Evolutionary conservation across 2,329 filamentous ascomycete species (phyloP).

Genomic region (Colletotrichum tanaceti): DNA sequence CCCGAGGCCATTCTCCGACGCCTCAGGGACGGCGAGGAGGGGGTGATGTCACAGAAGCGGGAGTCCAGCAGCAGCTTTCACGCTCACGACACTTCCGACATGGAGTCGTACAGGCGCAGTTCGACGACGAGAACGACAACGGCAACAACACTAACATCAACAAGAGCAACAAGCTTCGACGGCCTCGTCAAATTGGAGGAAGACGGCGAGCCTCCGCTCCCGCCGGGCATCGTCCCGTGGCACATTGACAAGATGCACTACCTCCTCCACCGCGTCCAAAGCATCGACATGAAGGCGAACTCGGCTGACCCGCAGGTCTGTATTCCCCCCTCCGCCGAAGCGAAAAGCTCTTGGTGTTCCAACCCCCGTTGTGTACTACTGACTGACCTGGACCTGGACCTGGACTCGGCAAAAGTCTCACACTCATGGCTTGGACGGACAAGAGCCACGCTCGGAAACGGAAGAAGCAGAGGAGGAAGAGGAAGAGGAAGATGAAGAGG

Average conservation of each 20-base stretch:
- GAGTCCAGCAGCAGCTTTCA: not conserved
- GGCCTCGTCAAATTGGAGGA: slow-evolving; percentile 6
- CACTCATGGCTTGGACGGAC: not conserved
- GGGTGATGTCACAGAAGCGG: not conserved
- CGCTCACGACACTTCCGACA: not conserved
- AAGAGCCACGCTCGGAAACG: not conserved
- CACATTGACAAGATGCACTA: slow-evolving; percentile 33
- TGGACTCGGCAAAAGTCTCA: not conserved
- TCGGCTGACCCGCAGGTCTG: not conserved
- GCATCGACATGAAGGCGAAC: slow-evolving; percentile 7
- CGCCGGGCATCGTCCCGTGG: slow-evolving; percentile 16
- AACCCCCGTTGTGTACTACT: not conserved
- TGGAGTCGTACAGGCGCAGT: not conserved
- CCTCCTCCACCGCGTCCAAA: slow-evolving; percentile 12
- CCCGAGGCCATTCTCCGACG: slow-evolving; percentile 18
- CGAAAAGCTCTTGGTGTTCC: too few species aligned
- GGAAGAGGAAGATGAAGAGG: too few species aligned
- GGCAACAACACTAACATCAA: not conserved
- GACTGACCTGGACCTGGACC: too few species aligned
- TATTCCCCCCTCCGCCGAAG: not conserved
- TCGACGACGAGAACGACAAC: too few species aligned
- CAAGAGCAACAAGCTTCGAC: not conserved
- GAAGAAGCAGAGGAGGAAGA: slow-evolving; percentile 4
- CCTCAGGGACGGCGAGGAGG: not conserved
- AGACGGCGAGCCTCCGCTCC: slow-evolving; percentile 4